Conservation (phyloP, 179 eudicot species). For the Beta corolliflora region DNA sequence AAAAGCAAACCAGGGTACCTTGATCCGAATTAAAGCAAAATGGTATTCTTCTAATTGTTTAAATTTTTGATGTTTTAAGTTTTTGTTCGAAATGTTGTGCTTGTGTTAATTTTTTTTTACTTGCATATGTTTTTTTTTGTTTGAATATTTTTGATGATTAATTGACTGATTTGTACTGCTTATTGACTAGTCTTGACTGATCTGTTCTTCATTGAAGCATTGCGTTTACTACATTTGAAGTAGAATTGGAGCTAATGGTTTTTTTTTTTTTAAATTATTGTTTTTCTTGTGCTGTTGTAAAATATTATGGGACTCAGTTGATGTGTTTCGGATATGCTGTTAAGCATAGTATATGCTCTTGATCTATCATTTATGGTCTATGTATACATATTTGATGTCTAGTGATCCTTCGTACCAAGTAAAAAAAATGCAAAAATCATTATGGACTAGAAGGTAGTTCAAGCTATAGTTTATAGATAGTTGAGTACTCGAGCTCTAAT, state of each 20-base stretch:
- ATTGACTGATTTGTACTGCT: constrained; percentile 27
- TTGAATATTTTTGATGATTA: not conserved
- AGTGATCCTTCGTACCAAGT: not conserved
- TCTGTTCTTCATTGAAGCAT: constrained; percentile 27
- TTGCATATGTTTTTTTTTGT: constrained; percentile 1
- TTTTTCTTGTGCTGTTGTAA: not conserved
- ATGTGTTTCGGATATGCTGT: not conserved
- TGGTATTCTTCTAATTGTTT: constrained; percentile 29
- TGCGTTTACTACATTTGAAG: constrained; percentile 22
- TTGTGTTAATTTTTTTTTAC: not conserved
- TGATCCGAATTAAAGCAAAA: constrained; percentile 32
- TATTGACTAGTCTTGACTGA: constrained; percentile 42
- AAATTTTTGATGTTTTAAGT: no score
- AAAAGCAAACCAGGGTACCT: constrained; percentile 30
- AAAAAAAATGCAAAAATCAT: not conserved
- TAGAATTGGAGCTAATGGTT: constrained; percentile 6
- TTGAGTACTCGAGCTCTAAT: not conserved
- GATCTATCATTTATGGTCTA: not conserved
- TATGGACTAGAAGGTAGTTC: not conserved
- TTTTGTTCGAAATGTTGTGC: constrained; percentile 1
- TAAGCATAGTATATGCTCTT: not conserved
- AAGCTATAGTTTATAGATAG: not conserved
- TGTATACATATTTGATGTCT: not conserved
- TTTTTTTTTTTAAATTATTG: not conserved
- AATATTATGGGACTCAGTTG: not conserved